Percentiles rank a stretch among this genome's conserved stretches.
These are phyloP conservation scores for Fusarium newnesense DNA, from an alignment of 2,329 filamentous ascomycete genomes.

Conservation along the genomic window DNA sequence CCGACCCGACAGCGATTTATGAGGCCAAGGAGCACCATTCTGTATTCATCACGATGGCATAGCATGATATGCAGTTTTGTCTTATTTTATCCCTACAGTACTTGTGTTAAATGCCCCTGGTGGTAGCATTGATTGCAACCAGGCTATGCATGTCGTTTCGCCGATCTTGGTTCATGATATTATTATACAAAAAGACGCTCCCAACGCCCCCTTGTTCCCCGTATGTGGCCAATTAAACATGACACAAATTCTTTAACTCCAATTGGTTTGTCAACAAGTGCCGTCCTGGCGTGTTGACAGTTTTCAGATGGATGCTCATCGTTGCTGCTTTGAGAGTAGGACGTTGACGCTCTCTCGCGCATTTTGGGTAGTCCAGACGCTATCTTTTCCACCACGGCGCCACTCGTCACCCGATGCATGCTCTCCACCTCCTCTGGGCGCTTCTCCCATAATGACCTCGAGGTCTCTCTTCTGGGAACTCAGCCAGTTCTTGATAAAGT, in stretches of 20 bases:
- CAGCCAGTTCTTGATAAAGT: conserved; percentile 88
- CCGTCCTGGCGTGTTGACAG: not conserved
- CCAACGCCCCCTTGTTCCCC: conserved; percentile 42
- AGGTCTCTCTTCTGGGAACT: conserved; percentile 91
- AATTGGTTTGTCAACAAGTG: conserved; percentile 11
- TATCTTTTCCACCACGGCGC: conserved; percentile 67
- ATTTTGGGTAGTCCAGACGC: conserved; percentile 67
- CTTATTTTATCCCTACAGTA: conserved; percentile 16
- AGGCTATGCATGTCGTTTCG: conserved; percentile 15
- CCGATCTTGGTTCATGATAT: conserved; percentile 37
- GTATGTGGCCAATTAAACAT: conserved; percentile 32
- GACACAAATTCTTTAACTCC: conserved; percentile 40
- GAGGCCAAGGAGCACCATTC: conserved; percentile 18
- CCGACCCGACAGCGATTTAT: conserved; percentile 9
- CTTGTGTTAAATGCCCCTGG: conserved; percentile 9
- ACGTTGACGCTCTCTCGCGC: conserved; percentile 72
- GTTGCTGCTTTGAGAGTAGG: conserved; percentile 66
- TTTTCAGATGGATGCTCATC: conserved; percentile 33
- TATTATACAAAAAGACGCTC: conserved; percentile 43
- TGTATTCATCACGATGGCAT: conserved; percentile 27
- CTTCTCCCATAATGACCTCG: conserved; percentile 87
- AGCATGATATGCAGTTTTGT: conserved; percentile 18
- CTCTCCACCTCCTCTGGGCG: conserved; percentile 70
- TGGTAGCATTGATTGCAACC: conserved; percentile 16
- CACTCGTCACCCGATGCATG: conserved; percentile 72